Conservation (phyloP, 2,329 filamentous ascomycete genomes). For the Arthrocladium fulminans region DNA sequence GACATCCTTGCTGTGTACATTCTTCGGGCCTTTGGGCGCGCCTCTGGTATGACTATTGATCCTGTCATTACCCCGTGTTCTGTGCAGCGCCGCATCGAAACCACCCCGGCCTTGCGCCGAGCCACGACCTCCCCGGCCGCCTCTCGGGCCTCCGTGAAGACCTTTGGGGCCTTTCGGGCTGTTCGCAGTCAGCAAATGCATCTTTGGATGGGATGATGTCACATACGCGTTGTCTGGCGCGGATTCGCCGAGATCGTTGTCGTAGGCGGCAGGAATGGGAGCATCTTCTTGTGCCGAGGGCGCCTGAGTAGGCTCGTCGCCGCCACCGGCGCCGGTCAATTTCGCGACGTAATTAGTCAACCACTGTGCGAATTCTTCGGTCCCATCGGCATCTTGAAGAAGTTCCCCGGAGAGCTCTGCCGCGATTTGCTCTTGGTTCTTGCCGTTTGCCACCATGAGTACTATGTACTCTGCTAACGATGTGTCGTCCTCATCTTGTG, state of each 20-base stretch:
- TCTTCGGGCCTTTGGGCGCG: constrained; percentile 62
- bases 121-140: constrained; percentile 71
- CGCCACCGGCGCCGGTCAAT: constrained; percentile 13
- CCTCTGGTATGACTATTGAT: constrained; percentile 69
- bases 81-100: constrained; percentile 67
- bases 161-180: constrained; percentile 92
- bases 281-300: constrained; percentile 53
- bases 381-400: constrained; percentile 74
- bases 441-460: constrained; percentile 92
- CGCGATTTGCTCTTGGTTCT: constrained; percentile 82
- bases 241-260: constrained; percentile 20
- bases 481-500: constrained; percentile 67
- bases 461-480: constrained; percentile 93
- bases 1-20: constrained; percentile 36
- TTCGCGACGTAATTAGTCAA: constrained; percentile 72
- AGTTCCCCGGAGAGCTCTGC: constrained; percentile 81
- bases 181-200: constrained; percentile 12
- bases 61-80: constrained; percentile 69
- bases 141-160: constrained; percentile 68
- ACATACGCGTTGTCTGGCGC: constrained; percentile 24
- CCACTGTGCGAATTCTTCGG: constrained; percentile 79
- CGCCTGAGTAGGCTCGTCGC: constrained; percentile 47
- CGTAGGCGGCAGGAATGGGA: constrained; percentile 19
- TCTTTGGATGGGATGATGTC: constrained; percentile 3
- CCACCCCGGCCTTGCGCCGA: constrained; percentile 61